Percentiles rank a stretch among this genome's conserved stretches.
phyloP scores from a whole-genome alignment of 306 rosid species.

The Geum urbanum region DNA sequence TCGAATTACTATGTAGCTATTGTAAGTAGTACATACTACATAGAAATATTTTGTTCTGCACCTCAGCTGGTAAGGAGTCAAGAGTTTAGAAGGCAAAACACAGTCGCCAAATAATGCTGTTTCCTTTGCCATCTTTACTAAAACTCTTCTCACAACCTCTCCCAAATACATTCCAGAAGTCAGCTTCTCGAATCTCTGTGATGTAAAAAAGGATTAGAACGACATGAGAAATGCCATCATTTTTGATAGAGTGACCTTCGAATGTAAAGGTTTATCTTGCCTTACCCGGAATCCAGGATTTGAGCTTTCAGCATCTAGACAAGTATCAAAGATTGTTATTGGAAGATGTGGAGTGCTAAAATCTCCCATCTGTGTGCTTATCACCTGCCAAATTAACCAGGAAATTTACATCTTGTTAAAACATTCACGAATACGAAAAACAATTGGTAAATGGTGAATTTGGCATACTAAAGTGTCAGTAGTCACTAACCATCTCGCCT shows the following conservation, averaged over 20 bases:
- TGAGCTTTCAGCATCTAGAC: constrained; percentile 55
- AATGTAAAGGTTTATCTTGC: background rate
- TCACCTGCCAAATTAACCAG: constrained; percentile 42
- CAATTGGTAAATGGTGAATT: background rate
- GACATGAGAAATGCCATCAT: background rate
- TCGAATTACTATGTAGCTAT: background rate
- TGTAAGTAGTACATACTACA: background rate
- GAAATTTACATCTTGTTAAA: background rate
- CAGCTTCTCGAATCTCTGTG: constrained; percentile 57
- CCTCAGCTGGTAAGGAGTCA: constrained; percentile 53
- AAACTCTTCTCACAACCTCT: constrained; percentile 60
- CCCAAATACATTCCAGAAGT: constrained; percentile 60
- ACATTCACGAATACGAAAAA: no score
- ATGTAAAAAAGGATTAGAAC: constrained; percentile 5
- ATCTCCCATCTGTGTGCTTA: constrained; percentile 63
- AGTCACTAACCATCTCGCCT: constrained; percentile 46
- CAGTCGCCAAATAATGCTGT: constrained; percentile 48
- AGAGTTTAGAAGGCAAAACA: constrained; percentile 43
- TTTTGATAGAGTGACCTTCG: background rate
- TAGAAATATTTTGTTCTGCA: constrained; percentile 13
- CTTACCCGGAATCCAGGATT: constrained; percentile 52
- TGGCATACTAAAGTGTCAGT: background rate
- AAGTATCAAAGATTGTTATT: constrained; percentile 43
- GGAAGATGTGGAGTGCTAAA: constrained; percentile 58
- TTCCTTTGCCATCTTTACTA: constrained; percentile 57